Evolutionary conservation across 2,329 filamentous ascomycete species (phyloP).

Genomic region (Nemania sp.): DNA sequence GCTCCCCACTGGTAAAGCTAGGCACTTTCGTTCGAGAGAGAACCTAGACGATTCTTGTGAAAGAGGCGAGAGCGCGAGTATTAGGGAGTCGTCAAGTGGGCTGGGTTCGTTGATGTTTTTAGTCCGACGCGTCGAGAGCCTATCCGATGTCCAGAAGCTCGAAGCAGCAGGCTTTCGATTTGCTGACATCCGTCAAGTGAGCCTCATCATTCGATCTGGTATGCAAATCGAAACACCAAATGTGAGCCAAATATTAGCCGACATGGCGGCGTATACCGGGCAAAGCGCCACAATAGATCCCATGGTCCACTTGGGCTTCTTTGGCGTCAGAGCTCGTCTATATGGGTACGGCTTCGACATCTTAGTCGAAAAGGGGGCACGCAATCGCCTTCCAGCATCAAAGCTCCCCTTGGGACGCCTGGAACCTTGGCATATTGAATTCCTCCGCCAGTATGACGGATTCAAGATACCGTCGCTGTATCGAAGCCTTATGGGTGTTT

Average conservation of each 20-base stretch:
- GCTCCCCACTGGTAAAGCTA: conserved; percentile 68
- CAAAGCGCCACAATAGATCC: conserved; percentile 60
- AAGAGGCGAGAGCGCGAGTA: conserved; percentile 30
- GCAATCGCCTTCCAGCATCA: conserved; percentile 71
- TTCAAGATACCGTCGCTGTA: conserved; percentile 56
- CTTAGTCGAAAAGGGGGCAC: conserved; percentile 66
- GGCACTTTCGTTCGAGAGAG: conserved; percentile 34
- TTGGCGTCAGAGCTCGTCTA: conserved; percentile 66
- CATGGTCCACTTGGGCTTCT: conserved; percentile 69
- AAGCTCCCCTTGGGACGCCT: conserved; percentile 65
- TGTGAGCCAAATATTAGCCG: conserved; percentile 70
- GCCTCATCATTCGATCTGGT: conserved; percentile 74
- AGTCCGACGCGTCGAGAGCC: conserved; percentile 70
- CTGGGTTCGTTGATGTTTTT: conserved; percentile 86
- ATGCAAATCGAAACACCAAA: conserved; percentile 77
- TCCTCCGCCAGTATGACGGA: conserved; percentile 64
- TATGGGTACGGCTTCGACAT: conserved; percentile 71
- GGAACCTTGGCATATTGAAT: conserved; percentile 65
- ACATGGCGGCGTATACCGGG: conserved; percentile 71
- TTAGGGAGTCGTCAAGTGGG: conserved; percentile 60
- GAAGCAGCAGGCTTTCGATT: conserved; percentile 83
- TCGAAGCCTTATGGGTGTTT: conserved; percentile 53
- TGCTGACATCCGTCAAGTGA: conserved; percentile 75
- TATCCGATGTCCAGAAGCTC: conserved; percentile 71
- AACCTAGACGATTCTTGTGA: conserved; percentile 26